Conservation (phyloP, 1,284 basidiomycete species). For the Microbotryum saponariae region DNA sequence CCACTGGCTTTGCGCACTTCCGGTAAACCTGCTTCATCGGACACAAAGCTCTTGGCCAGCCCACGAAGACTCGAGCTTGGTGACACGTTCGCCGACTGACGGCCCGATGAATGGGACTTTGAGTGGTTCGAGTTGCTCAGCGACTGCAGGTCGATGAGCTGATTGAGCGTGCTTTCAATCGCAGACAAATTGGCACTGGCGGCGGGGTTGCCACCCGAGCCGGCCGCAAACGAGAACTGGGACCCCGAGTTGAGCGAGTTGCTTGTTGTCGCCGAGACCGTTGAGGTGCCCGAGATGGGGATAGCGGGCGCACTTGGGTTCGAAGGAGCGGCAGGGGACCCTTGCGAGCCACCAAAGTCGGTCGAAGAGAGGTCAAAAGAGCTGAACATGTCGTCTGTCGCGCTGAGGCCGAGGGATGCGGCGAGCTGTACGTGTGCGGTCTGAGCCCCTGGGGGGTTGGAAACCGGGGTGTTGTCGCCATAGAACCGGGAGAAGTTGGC, state of each 20-base stretch:
- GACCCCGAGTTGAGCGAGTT: background rate
- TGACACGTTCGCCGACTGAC: background rate
- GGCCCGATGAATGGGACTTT: background rate
- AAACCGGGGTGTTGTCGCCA: conserved; percentile 9
- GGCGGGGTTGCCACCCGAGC: conserved; percentile 1
- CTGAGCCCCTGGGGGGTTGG: too few species aligned
- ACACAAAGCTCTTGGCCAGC: background rate
- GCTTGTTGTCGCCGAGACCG: conserved; percentile 4
- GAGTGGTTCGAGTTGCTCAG: conserved; percentile 10
- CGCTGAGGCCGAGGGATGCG: conserved; percentile 23
- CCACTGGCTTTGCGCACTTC: background rate
- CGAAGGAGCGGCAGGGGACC: background rate
- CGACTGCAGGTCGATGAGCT: conserved; percentile 33
- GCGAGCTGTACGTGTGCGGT: conserved; percentile 20
- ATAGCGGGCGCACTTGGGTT: background rate
- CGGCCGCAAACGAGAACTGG: background rate
- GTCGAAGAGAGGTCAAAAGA: conserved; percentile 18
- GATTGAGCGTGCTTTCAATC: conserved; percentile 33
- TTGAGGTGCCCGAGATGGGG: background rate
- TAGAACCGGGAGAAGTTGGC: conserved; percentile 31
- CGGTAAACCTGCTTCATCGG: background rate
- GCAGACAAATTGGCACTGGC: conserved; percentile 26
- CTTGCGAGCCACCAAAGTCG: background rate
- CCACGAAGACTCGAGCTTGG: background rate
- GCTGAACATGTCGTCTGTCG: conserved; percentile 16